Evolutionary conservation across 1,139 yeast genomes (phyloP), one percentile per base, ranked within the genome.

Genomic region (Lizanozyma gosingica): DNA sequence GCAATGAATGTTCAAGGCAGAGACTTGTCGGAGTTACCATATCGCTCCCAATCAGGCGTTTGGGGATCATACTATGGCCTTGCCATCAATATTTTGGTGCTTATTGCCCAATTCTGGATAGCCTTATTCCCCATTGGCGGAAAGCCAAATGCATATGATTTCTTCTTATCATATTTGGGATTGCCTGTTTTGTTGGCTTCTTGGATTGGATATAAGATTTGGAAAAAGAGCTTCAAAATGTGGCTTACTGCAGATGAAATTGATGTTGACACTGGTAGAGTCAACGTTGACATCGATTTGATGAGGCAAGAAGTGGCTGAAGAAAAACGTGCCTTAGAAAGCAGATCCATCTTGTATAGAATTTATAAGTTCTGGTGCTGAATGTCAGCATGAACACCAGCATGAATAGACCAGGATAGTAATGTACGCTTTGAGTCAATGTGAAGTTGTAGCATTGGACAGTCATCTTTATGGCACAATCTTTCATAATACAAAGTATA

Each of bases 401-500:
- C n/a, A n/a, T n/a, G 37, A 35, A 45, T n/a, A 11, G 29, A 6
- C 6, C 11, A 11, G 29, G 29, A 22, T 6, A 22, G 6, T 22
- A 22, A 22, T 22, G 11, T 11, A 22, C 29, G 29, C 6, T 22
- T 11, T 22, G 29, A 22, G 11, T 22, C 11, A 22, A 22, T 22
- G 11, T 6, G 45, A 39, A 14, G 34, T 35, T 11, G 38, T 35
- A 8, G 15, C 3, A 15, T 34, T 22, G 34, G 37, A 27, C 8
- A 42, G 37, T 15, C 50, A 52, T 2, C 17, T 17, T 9, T 16
- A n/a, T 11, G 9, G 39, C 60, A 53, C 51, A 83, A 61, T 1
- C 63, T 58, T 8, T 66, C 63, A 51, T 78, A 81, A 55, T 83
- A 92, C 17, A 90, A 53, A 46, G 77, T 74, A 53, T 92, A 92